Conservation (phyloP, 1,284 basidiomycete species). For the Butyriboletus appendiculatus region DNA sequence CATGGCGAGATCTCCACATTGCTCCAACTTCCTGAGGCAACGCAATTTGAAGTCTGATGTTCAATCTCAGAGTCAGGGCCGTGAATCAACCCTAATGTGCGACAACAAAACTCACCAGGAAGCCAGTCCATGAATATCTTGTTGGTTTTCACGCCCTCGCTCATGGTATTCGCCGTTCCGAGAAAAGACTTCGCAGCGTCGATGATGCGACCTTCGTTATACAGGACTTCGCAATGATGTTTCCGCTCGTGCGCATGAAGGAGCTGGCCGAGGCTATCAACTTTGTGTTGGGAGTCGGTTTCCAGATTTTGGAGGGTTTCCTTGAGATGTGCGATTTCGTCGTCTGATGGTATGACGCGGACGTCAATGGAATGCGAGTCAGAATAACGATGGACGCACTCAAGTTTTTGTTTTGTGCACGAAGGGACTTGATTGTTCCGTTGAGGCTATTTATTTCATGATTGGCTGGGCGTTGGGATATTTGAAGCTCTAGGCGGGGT, state of each 20-base stretch:
- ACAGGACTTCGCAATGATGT: not conserved
- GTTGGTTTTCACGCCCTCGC: not conserved
- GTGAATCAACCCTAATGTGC: not conserved
- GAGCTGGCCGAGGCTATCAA: not conserved
- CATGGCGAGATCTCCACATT: not conserved
- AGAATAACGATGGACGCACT: not conserved
- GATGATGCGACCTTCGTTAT: not conserved
- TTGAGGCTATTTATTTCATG: no score
- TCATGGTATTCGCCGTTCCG: not conserved
- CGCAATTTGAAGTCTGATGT: not conserved
- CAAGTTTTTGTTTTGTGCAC: not conserved
- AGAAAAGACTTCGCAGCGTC: not conserved
- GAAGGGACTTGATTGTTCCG: not conserved
- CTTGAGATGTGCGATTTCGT: not conserved
- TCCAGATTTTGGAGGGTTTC: not conserved
- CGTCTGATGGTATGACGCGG: not conserved
- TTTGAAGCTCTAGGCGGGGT: not conserved
- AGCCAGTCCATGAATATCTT: not conserved
- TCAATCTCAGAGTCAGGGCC: not conserved
- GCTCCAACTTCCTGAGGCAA: not conserved
- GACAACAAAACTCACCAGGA: not conserved
- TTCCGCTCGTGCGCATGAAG: not conserved
- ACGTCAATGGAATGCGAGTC: not conserved
- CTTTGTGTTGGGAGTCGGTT: not conserved
- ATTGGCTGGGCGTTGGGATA: no score